Conservation (phyloP, 768 basidiomycete species). For the Coprinellus micaceus region DNA sequence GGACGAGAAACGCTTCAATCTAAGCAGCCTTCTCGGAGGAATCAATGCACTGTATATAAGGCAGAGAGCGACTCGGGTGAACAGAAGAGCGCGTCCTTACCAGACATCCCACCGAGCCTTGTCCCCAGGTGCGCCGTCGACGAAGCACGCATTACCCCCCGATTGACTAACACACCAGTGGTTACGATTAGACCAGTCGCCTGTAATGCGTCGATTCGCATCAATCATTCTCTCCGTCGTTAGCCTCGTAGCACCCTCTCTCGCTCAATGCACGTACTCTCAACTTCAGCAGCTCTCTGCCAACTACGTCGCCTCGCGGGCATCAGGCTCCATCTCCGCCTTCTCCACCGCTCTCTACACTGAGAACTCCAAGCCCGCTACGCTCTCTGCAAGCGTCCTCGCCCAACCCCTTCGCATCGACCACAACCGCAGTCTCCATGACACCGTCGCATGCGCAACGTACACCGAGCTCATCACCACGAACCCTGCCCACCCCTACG, state of each 20-base stretch:
- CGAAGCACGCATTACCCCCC: too few relatives aligned
- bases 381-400: neutral
- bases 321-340: neutral
- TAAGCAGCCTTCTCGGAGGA: too few relatives aligned
- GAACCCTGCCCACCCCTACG: slow-evolving; percentile 7
- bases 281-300: slow-evolving; percentile 5
- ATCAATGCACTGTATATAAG: too few relatives aligned
- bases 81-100: too few relatives aligned
- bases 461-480: slow-evolving; percentile 11
- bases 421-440: slow-evolving; percentile 10
- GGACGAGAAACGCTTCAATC: too few relatives aligned
- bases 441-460: slow-evolving; percentile 6
- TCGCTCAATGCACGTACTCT: neutral
- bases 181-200: too few relatives aligned
- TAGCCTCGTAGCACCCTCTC: neutral
- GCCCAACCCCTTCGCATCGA: slow-evolving; percentile 4
- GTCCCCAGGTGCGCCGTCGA: too few relatives aligned
- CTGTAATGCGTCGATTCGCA: too few relatives aligned
- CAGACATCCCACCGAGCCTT: too few relatives aligned
- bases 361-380: slow-evolving; percentile 8
- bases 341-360: neutral
- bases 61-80: too few relatives aligned
- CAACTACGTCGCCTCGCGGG: slow-evolving; percentile 9
- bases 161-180: too few relatives aligned
- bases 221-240: neutral